Evolutionary conservation across 139 green algal species (phyloP), one percentile per base, ranked within the genome.

Genomic region (Tetradesmus lagerheimii): DNA sequence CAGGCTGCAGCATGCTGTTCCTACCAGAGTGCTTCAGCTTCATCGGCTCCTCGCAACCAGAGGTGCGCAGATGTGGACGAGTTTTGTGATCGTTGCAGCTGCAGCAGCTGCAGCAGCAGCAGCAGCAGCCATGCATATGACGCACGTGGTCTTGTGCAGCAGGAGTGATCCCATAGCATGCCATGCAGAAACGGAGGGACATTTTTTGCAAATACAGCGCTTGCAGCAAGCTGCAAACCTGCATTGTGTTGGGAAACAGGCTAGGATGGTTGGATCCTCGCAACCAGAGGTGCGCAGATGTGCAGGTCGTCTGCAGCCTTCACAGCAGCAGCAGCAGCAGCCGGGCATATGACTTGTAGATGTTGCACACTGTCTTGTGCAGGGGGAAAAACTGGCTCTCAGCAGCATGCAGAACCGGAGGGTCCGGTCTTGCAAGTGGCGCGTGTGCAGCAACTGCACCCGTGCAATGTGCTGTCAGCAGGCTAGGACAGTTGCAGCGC

Each of bases 11-110:
- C 62, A 81, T 99, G 91, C 92, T 99, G n/a, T 99, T 98, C 91
- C 94, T 99, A 5, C 98, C 98, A 31, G 98, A 99, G 92, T 98
- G 96, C 89, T 98, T 97, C 90, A 95, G 94, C 12, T 99, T 99
- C 90, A 96, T 99, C 23, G 98, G 98, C 0, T 66, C 83, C 0
- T 84, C 71, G 0, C 92, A 91, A 64, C 50, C 45, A 31, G 90
- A 95, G 89, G 92, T 93, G 50, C 1, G 79, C 35, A n/a, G 50
- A 23, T 43, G 37, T n/a, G 37, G 35, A 31, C 12, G 43, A 25
- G 3, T 1, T 2, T 80, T 74, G 11, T 29, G 27, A 31, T 18
- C 15, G 20, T 37, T 18, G 64, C 12, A 12, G 50, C 2, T 0
- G 29, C 41, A 45, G 18, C 76, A 57, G 31, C n/a, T 8, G n/a